Conservation (phyloP, 78 protist species). For the Emiliania huxleyi region DNA sequence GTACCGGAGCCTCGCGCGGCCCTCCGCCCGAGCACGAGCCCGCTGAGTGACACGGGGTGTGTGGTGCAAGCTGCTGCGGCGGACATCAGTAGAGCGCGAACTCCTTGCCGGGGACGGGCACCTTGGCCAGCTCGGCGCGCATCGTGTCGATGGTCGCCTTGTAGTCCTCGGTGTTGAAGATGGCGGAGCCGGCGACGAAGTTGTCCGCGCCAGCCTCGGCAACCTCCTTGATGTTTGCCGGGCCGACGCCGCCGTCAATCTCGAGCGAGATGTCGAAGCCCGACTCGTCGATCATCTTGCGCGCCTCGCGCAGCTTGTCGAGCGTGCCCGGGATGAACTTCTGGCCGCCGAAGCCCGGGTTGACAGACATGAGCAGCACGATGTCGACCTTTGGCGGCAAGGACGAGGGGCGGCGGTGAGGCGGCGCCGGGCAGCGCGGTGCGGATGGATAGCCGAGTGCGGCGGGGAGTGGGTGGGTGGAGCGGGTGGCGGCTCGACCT, state of each 20-base stretch:
- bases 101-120: neutral
- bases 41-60: too few relatives aligned
- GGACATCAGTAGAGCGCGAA: conserved; percentile 5
- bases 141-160: conserved; percentile 37
- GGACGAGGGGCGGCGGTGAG: neutral
- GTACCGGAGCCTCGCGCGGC: too few relatives aligned
- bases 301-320: conserved; percentile 39
- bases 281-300: conserved; percentile 33
- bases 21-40: too few relatives aligned
- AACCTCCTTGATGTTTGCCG: conserved; percentile 33
- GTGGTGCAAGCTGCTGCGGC: too few relatives aligned
- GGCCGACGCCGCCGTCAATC: conserved; percentile 64
- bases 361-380: conserved; percentile 63
- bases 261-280: conserved; percentile 40
- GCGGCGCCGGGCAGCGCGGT: neutral
- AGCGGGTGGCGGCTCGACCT: too few relatives aligned
- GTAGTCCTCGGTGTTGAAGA: conserved; percentile 50
- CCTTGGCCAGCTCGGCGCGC: conserved; percentile 41
- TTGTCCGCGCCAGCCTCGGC: conserved; percentile 63
- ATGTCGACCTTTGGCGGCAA: conserved; percentile 56
- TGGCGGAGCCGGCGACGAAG: conserved; percentile 62
- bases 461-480: too few relatives aligned
- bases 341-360: conserved; percentile 76
- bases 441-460: too few relatives aligned
- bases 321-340: conserved; percentile 35